Conservation (phyloP, 2,329 filamentous ascomycete species). For the Neonectria faginata region DNA sequence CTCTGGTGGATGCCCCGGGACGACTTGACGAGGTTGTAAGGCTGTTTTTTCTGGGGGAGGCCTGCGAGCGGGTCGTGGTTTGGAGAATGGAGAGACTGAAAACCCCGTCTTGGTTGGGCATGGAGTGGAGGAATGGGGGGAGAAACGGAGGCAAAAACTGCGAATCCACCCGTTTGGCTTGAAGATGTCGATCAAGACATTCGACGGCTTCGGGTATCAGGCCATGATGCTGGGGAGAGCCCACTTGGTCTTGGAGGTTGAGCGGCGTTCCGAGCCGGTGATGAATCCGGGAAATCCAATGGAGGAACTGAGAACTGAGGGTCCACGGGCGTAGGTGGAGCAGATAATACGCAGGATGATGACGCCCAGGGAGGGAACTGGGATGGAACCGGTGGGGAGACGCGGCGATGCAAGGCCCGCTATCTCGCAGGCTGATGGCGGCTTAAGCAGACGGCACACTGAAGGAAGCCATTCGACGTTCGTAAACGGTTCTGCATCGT, state of each 20-base stretch:
- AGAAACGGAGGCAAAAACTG: background rate
- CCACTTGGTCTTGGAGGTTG: background rate
- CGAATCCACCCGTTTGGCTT: background rate
- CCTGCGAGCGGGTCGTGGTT: slow-evolving; percentile 7
- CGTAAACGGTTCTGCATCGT: background rate
- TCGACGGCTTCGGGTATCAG: background rate
- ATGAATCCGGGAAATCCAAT: too few relatives aligned
- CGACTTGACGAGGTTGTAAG: background rate
- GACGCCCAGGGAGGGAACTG: background rate
- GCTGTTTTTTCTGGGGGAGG: slow-evolving; percentile 6
- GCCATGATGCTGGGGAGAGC: background rate
- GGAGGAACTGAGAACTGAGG: too few relatives aligned
- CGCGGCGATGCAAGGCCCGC: background rate
- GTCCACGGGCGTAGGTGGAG: background rate
- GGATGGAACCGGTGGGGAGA: slow-evolving; percentile 1
- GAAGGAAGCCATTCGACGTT: background rate
- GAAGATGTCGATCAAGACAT: background rate
- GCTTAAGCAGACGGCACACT: too few relatives aligned
- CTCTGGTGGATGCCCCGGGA: background rate
- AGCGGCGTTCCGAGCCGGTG: background rate
- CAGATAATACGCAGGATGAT: too few relatives aligned
- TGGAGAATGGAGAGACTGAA: background rate
- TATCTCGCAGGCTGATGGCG: background rate
- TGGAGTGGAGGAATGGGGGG: background rate
- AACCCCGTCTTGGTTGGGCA: background rate